Percentiles rank a stretch among this genome's conserved stretches.
phyloP scores from a whole-genome alignment of 352 stramenopile genomes.

The Albugo candida region DNA sequence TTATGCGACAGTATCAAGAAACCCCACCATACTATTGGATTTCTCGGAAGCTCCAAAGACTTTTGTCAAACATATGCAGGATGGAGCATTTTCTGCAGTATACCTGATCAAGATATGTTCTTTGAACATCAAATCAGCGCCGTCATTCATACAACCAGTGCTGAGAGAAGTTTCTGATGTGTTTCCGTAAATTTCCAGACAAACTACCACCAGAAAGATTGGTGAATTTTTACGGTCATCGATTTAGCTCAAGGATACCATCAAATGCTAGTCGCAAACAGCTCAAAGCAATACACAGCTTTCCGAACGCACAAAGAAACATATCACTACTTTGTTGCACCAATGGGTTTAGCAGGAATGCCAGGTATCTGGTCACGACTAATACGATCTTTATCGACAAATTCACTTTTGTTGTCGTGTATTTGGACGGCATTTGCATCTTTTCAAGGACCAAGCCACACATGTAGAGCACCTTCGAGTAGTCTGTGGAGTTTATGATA shows the following conservation, averaged over 20 bases:
- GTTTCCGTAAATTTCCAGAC: background rate
- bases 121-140: background rate
- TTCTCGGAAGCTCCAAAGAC: background rate
- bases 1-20: background rate
- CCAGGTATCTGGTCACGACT: constrained; percentile 17
- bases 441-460: constrained; percentile 9
- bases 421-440: constrained; percentile 19
- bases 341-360: constrained; percentile 21
- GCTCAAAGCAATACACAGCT: constrained; percentile 12
- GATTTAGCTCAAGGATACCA: constrained; percentile 17
- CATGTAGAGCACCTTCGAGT: constrained; percentile 8
- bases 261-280: constrained; percentile 8
- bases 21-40: too few relatives aligned
- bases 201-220: background rate
- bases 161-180: background rate
- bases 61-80: background rate
- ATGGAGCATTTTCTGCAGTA: background rate
- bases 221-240: constrained; percentile 5
- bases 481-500: constrained; percentile 8
- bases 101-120: background rate
- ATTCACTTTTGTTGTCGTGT: constrained; percentile 18
- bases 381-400: constrained; percentile 13
- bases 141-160: background rate
- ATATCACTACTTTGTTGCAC: constrained; percentile 22
- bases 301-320: constrained; percentile 15